A percentile compares a stretch with the other conserved stretches of the same genome.
These are phyloP conservation scores for Jackrogersella minutella DNA, from an alignment of 495 filamentous ascomycete genomes.

Conservation along the genomic window DNA sequence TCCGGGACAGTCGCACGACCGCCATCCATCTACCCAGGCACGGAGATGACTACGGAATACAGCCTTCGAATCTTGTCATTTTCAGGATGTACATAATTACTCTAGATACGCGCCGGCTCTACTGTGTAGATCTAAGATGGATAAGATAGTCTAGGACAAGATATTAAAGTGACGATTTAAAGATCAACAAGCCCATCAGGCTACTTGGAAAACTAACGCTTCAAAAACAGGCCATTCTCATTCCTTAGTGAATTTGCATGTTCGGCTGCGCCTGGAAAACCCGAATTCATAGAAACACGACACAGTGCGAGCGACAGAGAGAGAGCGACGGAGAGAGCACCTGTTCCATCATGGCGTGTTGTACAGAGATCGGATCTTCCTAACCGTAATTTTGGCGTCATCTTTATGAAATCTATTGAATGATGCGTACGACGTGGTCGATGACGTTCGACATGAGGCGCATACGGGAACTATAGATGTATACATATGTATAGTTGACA, in stretches of 20 bases:
- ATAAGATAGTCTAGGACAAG: neutral
- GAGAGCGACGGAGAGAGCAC: neutral
- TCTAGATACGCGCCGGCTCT: too few species aligned
- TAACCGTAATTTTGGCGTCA: neutral
- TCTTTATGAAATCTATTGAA: neutral
- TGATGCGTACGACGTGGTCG: neutral
- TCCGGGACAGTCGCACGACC: slow-evolving; percentile 23
- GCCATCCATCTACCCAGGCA: too few species aligned
- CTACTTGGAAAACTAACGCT: neutral
- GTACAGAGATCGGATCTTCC: slow-evolving; percentile 15
- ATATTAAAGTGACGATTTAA: neutral
- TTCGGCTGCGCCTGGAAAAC: neutral
- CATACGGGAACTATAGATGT: too few species aligned
- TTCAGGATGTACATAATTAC: too few species aligned
- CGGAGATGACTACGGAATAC: neutral
- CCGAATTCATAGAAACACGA: neutral
- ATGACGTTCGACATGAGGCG: neutral
- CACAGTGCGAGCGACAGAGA: neutral
- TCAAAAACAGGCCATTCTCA: too few species aligned
- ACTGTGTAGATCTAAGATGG: neutral
- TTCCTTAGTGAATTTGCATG: neutral
- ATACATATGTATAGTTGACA: neutral
- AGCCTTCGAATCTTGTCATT: neutral
- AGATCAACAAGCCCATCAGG: neutral
- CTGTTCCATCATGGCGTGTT: slow-evolving; percentile 2